Evolutionary conservation across 1,284 basidiomycete species (phyloP).

Genomic region (Neolentinus lepideus): DNA sequence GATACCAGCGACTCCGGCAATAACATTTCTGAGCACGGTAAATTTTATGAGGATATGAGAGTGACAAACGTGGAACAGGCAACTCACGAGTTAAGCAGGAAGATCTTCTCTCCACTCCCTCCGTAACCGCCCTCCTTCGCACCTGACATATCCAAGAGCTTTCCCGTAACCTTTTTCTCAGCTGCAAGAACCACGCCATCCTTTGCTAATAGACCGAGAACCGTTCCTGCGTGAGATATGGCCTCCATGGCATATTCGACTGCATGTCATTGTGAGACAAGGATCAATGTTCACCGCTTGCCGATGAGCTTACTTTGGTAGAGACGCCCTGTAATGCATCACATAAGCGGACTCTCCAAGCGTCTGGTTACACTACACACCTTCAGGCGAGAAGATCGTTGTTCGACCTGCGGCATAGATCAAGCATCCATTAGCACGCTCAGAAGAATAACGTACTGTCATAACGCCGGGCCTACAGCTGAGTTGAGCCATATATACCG

Average conservation of each 20-base stretch:
- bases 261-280: constrained; percentile 22
- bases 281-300: neutral
- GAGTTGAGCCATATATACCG: neutral
- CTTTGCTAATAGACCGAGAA: constrained; percentile 90
- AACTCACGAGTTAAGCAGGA: constrained; percentile 80
- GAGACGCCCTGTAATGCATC: constrained; percentile 56
- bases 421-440: constrained; percentile 7
- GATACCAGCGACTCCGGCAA: constrained; percentile 92
- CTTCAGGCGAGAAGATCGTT: constrained; percentile 94
- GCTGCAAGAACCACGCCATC: constrained; percentile 97
- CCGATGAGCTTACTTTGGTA: constrained; percentile 69
- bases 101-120: constrained; percentile 97
- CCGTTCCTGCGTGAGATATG: constrained; percentile 94
- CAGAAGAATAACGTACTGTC: constrained; percentile 56
- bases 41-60: constrained; percentile 3
- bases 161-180: constrained; percentile 99
- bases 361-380: constrained; percentile 35
- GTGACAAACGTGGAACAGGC: neutral
- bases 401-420: constrained; percentile 60
- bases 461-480: constrained; percentile 76
- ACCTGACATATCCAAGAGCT: constrained; percentile 85
- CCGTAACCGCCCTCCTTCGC: constrained; percentile 87
- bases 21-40: constrained; percentile 69
- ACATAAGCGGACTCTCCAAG: constrained; percentile 9
- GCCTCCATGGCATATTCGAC: constrained; percentile 99